Base-by-base conservation (phyloP, 2,329 filamentous ascomycete genomes). In the Colletotrichum endophyticum region DNA sequence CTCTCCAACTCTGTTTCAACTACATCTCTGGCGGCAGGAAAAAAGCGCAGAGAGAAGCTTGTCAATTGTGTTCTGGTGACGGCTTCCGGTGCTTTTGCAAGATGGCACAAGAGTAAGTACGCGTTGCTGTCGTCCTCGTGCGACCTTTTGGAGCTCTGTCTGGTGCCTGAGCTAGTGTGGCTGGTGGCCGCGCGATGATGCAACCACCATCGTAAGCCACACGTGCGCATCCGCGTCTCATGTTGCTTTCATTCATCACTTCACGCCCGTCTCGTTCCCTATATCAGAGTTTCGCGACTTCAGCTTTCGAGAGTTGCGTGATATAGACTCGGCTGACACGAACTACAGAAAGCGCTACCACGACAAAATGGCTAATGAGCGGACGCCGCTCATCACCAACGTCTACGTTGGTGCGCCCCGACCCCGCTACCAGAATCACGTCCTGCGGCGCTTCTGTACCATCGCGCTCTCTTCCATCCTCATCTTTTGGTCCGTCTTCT, bases 371-470 rank as follows among this genome's bases (percentile, higher is more conserved):
- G 78, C 86, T 25, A 79, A 87, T 44, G 93, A 95, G 86, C 88
- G 87, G 73, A 94, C 93, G 67, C 94, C 94, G 74, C 88, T 95
- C 80, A 89, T 95, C 77, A 88, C 92, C 80, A 92, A 90, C 68
- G 91, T 95, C 75, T 89, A 82, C 22, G 87, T 93, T 79, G 88
- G 87, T 75, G 83, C 89, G 77, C 86, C 87, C 76, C 87, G 87
- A 80, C 87, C 85, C 78, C 87, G 92, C 79, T 93, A 93, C 80
- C 87, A 87, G 61, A 92, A 94, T 79, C 88, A 90, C 78, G 90
- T 89, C 32, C 83, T 93, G 62, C 92, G 93, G 67, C 91, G 92
- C 74, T 91, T 94, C 83, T 95, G 92, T 82, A 94, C 92, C 57
- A 87, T 94, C 73, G 88, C 90, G 27, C 86, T 91, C 66, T 85